Evolutionary conservation across 768 basidiomycete genomes (phyloP).

Genomic region (Hebeloma cylindrosporum): DNA sequence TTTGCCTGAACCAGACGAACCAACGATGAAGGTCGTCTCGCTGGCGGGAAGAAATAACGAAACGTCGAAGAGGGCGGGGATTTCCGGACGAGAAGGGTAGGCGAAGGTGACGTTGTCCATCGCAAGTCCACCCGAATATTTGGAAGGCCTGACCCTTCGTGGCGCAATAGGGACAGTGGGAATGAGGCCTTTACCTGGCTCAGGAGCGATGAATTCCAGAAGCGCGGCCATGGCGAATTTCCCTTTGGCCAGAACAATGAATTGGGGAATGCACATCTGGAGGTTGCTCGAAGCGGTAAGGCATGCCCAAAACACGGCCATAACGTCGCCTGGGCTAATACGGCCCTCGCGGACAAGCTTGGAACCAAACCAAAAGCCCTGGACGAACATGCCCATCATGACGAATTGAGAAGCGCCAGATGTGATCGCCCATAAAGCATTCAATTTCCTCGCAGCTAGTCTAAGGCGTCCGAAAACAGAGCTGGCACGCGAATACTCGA

Average conservation of each 20-base stretch:
- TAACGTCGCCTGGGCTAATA: constrained; percentile 72
- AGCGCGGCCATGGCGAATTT: constrained; percentile 78
- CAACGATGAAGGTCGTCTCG: constrained; percentile 73
- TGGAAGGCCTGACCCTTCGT: constrained; percentile 62
- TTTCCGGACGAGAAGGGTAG: constrained; percentile 78
- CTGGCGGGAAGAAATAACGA: constrained; percentile 71
- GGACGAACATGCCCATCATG: constrained; percentile 91
- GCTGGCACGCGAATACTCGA: constrained; percentile 46
- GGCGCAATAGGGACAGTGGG: constrained; percentile 43
- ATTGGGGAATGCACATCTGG: constrained; percentile 82
- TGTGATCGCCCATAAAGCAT: constrained; percentile 74
- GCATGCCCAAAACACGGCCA: constrained; percentile 99
- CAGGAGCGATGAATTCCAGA: constrained; percentile 51
- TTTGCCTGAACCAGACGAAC: constrained; percentile 76
- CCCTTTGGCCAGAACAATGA: constrained; percentile 77
- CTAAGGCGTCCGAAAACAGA: constrained; percentile 45
- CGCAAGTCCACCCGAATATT: constrained; percentile 72
- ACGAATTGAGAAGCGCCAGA: constrained; percentile 73
- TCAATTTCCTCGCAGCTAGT: constrained; percentile 50
- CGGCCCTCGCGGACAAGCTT: constrained; percentile 82
- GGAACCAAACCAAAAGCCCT: constrained; percentile 95
- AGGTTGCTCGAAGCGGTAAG: constrained; percentile 86
- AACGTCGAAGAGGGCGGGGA: constrained; percentile 63
- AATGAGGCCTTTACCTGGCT: constrained; percentile 1
- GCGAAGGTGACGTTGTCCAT: constrained; percentile 76